These are phyloP conservation scores for Athelia sp. DNA, from an alignment of 1,284 basidiomycete genomes.

Conservation along the genomic window DNA sequence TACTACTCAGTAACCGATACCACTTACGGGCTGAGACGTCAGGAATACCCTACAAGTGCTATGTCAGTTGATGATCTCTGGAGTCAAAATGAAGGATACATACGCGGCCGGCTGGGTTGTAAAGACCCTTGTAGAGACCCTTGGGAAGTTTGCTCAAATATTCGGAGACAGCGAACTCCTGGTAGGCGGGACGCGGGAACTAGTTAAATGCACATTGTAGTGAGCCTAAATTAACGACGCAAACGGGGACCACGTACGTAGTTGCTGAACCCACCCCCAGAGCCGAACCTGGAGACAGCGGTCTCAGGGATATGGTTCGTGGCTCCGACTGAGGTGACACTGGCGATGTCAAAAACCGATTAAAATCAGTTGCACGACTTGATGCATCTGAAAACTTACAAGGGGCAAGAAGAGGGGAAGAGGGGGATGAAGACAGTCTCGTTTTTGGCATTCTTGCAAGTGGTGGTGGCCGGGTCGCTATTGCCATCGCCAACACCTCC, in stretches of 20 bases:
- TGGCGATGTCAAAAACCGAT: too few species aligned
- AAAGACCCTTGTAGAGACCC: constrained; percentile 45
- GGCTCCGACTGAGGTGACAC: constrained; percentile 59
- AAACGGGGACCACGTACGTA: constrained; percentile 27
- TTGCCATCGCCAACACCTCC: constrained; percentile 64
- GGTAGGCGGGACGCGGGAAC: constrained; percentile 50
- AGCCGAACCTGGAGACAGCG: constrained; percentile 41
- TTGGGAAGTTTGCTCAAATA: constrained; percentile 42
- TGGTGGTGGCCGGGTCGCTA: constrained; percentile 39
- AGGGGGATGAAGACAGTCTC: constrained; percentile 49
- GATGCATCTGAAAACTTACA: constrained; percentile 19
- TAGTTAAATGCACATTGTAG: constrained; percentile 14
- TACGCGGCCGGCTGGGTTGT: constrained; percentile 33
- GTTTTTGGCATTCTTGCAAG: constrained; percentile 60
- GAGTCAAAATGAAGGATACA: neutral
- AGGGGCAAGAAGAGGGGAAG: constrained; percentile 56
- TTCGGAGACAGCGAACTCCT: constrained; percentile 33
- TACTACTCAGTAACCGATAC: too few species aligned
- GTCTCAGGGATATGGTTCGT: constrained; percentile 52
- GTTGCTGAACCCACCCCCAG: constrained; percentile 66
- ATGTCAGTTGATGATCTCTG: neutral
- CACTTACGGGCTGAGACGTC: constrained; percentile 48
- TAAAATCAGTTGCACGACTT: neutral
- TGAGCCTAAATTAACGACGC: neutral
- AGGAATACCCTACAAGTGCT: constrained; percentile 45